Percentiles rank a stretch among this genome's conserved stretches.
phyloP scores from a whole-genome alignment of 495 filamentous ascomycete species.

The Evansstolkia leycettana region DNA sequence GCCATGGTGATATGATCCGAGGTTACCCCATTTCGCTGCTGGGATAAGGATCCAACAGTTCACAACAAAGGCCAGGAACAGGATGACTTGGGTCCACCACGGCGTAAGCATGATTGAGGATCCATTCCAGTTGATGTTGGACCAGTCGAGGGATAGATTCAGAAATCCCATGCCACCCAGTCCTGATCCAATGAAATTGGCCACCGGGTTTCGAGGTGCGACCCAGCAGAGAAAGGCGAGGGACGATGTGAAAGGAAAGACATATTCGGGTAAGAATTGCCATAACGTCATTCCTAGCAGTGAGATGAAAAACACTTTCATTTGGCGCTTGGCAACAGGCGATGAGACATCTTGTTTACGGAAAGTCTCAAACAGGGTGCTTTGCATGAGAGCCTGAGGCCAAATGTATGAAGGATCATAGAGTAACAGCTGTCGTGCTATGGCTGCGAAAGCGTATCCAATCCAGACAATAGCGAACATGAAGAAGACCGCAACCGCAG shows the following conservation, averaged over 20 bases:
- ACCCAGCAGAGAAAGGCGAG: constrained; percentile 52
- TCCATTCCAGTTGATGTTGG: constrained; percentile 39
- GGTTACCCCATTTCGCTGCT: constrained; percentile 40
- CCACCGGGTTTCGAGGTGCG: constrained; percentile 38
- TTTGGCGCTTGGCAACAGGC: constrained; percentile 36
- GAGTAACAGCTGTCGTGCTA: constrained; percentile 40
- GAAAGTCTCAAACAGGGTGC: constrained; percentile 42
- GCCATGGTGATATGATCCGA: constrained; percentile 36
- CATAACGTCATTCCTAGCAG: constrained; percentile 39
- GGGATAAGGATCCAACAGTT: constrained; percentile 44
- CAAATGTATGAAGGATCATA: constrained; percentile 43
- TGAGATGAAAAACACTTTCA: constrained; percentile 40
- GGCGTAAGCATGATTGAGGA: constrained; percentile 41
- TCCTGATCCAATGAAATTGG: constrained; percentile 46
- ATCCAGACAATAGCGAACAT: constrained; percentile 45
- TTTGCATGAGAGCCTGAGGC: constrained; percentile 39
- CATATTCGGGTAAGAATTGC: constrained; percentile 48
- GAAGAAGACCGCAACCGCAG: constrained; percentile 41
- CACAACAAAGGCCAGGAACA: constrained; percentile 39
- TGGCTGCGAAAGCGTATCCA: constrained; percentile 42
- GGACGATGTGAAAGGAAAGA: constrained; percentile 44
- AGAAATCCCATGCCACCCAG: constrained; percentile 47
- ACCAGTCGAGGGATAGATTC: constrained; percentile 45
- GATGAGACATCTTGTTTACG: constrained; percentile 37
- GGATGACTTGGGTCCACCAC: constrained; percentile 42